Percentiles rank a stretch among this genome's conserved stretches.
phyloP scores from a whole-genome alignment of 1,284 basidiomycete genomes.

The Boletus hoseneyae region DNA sequence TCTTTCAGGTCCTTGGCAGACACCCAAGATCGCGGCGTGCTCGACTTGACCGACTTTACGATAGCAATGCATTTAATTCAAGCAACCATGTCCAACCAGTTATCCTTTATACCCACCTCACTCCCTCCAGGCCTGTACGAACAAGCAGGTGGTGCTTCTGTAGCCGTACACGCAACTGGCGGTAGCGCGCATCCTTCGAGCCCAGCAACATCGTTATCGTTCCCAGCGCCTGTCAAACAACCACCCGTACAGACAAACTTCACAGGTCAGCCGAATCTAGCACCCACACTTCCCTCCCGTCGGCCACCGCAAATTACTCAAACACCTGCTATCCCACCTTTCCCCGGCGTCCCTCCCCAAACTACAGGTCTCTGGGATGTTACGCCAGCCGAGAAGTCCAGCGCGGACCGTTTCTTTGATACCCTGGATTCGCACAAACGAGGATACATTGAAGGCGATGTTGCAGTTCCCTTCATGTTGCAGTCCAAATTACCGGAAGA shows the following conservation, averaged over 20 bases:
- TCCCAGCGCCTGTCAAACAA: constrained; percentile 36
- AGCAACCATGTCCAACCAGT: constrained; percentile 79
- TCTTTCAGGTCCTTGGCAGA: constrained; percentile 83
- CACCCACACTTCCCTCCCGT: constrained; percentile 24
- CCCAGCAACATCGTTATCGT: constrained; percentile 38
- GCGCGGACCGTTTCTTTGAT: constrained; percentile 82
- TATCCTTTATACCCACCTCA: constrained; percentile 70
- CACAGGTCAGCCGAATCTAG: constrained; percentile 48
- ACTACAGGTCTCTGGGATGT: constrained; percentile 71
- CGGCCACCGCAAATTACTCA: constrained; percentile 18
- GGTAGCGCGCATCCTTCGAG: constrained; percentile 53
- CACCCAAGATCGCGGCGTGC: constrained; percentile 85
- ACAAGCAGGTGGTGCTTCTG: constrained; percentile 58
- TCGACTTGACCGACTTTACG: constrained; percentile 92
- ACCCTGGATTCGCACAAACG: constrained; percentile 72
- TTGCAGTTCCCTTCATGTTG: constrained; percentile 95
- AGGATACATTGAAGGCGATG: constrained; percentile 89
- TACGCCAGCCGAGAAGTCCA: constrained; percentile 76
- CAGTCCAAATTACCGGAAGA: constrained; percentile 87
- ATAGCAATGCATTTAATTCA: constrained; percentile 98
- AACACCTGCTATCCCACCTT: constrained; percentile 20
- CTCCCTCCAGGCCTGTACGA: constrained; percentile 94
- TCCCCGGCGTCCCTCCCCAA: constrained; percentile 30
- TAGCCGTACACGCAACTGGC: constrained; percentile 59
- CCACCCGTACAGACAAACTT: constrained; percentile 52